Evolutionary conservation across 2,329 filamentous ascomycete genomes (phyloP), one percentile per base, ranked within the genome.

Genomic region (Exophiala dermatitidis): DNA sequence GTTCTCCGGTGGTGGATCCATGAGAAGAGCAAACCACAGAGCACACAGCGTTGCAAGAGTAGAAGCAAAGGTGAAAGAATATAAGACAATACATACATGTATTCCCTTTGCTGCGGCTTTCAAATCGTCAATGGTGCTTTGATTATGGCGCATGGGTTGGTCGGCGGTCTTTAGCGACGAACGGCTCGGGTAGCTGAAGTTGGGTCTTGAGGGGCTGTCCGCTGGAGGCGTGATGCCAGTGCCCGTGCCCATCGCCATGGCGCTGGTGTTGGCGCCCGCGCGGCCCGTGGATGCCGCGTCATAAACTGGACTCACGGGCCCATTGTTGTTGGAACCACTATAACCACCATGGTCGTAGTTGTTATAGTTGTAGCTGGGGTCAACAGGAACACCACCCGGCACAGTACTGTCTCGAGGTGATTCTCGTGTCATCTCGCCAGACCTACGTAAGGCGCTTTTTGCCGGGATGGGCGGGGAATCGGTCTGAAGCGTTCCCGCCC

Each of bases 141-240:
- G 52, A 43, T 60, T 60, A 10, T 60, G 55, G 19, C 48, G 42
- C 42, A 52, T 41, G 6, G 56, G 53, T 37, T 60, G 60, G 28
- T 59, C 53, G 10, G 56, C 46, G 29, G 53, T 57, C 37, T 40
- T 43, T 8, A 58, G 30, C 4, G 56, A 55, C 8, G 53, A 53
- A n/a, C 57, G 60, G 46, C 38, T 53, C 1, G 60, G 60, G 40
- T 62, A 62, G 47, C 60, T 62, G 56, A 57, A 62, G 45, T 61
- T 62, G 28, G 52, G 52, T 29, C 55, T 32, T n/a, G 56, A 53
- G 7, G 58, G 56, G 28, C 56, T 59, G 7, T 44, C 47, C 1
- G 56, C 46, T 41, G 38, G 38, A 28, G 38, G 38, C 19, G 38
- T 41, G 12, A 28, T 28, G 38, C 38, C 38, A 12, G 38, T 41